Percentiles rank a stretch among this genome's conserved stretches.
phyloP scores from a whole-genome alignment of 2,329 filamentous ascomycete species.

The Penicillium sp. region DNA sequence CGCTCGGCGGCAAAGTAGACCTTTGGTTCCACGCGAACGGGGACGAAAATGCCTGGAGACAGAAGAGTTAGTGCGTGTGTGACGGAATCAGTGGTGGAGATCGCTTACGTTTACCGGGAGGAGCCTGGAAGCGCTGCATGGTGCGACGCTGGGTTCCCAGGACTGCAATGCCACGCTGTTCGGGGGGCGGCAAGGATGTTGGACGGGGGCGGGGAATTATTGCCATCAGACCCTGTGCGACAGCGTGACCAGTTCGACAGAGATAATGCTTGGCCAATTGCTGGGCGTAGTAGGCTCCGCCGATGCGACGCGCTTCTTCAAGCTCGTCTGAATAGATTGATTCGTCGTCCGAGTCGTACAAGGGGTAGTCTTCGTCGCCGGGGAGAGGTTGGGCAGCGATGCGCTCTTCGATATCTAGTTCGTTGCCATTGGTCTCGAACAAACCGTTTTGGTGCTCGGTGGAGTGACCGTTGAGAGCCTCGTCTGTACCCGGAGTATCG shows the following conservation, averaged over 20 bases:
- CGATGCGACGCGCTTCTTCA: constrained; percentile 74
- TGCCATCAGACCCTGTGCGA: constrained; percentile 51
- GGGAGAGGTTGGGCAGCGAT: constrained; percentile 63
- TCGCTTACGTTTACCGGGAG: constrained; percentile 55
- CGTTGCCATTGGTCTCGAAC: constrained; percentile 49
- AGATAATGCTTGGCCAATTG: constrained; percentile 58
- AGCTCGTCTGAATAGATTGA: constrained; percentile 73
- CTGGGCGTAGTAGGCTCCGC: constrained; percentile 73
- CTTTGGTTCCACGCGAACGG: constrained; percentile 93
- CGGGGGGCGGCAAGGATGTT: constrained; percentile 40
- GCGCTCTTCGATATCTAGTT: constrained; percentile 79
- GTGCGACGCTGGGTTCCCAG: constrained; percentile 44
- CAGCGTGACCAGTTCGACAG: constrained; percentile 48
- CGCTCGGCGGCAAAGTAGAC: constrained; percentile 96
- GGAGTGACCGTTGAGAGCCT: constrained; percentile 4
- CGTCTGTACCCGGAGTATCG: constrained; percentile 40
- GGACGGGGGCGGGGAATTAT: constrained; percentile 56
- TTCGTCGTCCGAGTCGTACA: constrained; percentile 91
- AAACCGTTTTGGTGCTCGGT: constrained; percentile 44
- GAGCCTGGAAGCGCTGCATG: constrained; percentile 59
- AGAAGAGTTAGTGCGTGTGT: constrained; percentile 9
- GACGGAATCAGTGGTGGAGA: neutral
- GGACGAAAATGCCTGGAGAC: constrained; percentile 83
- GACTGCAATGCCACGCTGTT: constrained; percentile 40
- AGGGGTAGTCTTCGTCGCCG: constrained; percentile 70